Base-by-base conservation (phyloP, 305 asterid genomes). In the Solanum hybrid region DNA sequence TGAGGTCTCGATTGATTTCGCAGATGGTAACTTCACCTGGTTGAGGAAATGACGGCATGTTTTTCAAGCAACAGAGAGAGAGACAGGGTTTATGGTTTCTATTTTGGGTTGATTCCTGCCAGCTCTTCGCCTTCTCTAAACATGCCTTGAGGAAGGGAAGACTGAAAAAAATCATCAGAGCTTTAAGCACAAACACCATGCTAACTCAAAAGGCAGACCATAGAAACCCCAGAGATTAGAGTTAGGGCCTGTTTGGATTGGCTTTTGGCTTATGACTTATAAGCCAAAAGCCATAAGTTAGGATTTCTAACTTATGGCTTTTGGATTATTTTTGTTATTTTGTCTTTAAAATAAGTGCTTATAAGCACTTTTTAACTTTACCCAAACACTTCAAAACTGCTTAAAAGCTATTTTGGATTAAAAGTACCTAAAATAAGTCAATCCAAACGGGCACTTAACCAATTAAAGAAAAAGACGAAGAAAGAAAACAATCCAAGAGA, bases 11-110 rank as follows among this genome's bases (percentile, higher is more conserved):
- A 92, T 96, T 96, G 97, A 97, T 96, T 89, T 96, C 99, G 93
- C 99, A 96, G 46, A 97, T 88, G 76, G 99, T 97, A 92, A 96
- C 96, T 3, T 95, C 91, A 92, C 98, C 99, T 64, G 96, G 97
- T 92, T 81, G 96, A 88, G 99, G 99, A 86, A 96, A 94, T 88
- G 98, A 96, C 91, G 95, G 95, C 99, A 97, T 97, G 5, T 46
- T 22, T 33, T 28, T 33, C 20, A 35, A 22, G 86, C 9, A 76
- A 5, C 42, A 88, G 46, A 88, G 90, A 74, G 64, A 26, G 29
- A 74, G 42, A 86, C 90, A 92, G 95, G 94, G 96, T 95, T 95
- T 93, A 91, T 87, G 88, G 76, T 84, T 74, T 51, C 89, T 83
- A 28, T 42, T 18, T 83, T 42, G 73, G 33, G 37, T 29, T 46